These are phyloP conservation scores for Eucalyptus leucophloia DNA, from an alignment of 345 rosid genomes.

Conservation along the genomic window DNA sequence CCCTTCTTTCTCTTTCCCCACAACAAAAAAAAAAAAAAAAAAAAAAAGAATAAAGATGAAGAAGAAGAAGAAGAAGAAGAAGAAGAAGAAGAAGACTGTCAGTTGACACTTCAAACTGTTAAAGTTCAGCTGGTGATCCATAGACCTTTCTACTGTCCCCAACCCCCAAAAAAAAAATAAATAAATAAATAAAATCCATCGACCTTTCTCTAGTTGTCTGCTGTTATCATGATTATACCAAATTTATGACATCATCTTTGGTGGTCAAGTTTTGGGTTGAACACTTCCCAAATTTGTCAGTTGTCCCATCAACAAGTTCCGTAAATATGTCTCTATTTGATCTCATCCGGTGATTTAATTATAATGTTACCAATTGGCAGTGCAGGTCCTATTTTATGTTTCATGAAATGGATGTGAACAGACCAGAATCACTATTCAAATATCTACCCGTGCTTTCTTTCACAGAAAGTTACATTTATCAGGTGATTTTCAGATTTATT, in stretches of 20 bases:
- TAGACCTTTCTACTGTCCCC: not conserved
- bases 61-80: not conserved
- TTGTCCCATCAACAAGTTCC: not conserved
- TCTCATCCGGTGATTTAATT: not conserved
- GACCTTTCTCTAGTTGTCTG: not conserved
- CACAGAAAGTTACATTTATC: conserved; percentile 77
- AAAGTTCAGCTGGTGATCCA: not conserved
- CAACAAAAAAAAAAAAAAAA: too few species aligned
- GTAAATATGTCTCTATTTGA: not conserved
- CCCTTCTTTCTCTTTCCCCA: not conserved
- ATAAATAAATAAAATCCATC: too few species aligned
- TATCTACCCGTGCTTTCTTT: conserved; percentile 69
- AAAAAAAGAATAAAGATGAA: too few species aligned
- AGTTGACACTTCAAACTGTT: not conserved
- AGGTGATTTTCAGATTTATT: conserved; percentile 28
- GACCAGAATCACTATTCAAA: conserved; percentile 43
- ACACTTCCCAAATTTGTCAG: not conserved
- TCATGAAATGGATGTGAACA: conserved; percentile 53
- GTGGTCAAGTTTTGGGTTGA: not conserved
- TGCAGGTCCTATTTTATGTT: conserved; percentile 96
- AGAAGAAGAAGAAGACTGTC: not conserved
- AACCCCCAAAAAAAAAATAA: too few species aligned
- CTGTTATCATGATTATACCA: not conserved
- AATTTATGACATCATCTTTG: not conserved
- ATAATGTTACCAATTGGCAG: conserved; percentile 22